These are phyloP conservation scores for Alternaria sp. DNA, from an alignment of 2,329 filamentous ascomycete species.

Conservation along the genomic window DNA sequence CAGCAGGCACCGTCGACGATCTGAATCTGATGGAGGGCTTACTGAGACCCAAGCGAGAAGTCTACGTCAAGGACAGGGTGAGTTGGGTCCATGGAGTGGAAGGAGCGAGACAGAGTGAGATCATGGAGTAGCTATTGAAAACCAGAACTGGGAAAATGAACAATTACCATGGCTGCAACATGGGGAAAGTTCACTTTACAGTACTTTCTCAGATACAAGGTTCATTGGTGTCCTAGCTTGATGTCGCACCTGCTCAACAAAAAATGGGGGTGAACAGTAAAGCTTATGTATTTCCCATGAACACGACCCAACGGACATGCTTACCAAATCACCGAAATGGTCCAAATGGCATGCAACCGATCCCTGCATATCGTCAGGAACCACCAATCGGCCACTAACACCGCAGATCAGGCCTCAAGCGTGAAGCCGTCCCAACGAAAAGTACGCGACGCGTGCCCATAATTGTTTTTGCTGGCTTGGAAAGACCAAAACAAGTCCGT, in stretches of 20 bases:
- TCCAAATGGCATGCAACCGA: not conserved
- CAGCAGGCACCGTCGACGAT: not conserved
- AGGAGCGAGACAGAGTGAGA: not conserved
- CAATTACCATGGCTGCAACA: not conserved
- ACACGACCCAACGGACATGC: not conserved
- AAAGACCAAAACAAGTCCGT: conserved; percentile 1
- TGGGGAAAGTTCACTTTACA: not conserved
- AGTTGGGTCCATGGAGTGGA: not conserved
- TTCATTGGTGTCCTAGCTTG: not conserved
- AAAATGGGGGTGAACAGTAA: not conserved
- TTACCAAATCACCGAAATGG: not conserved
- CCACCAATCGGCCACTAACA: not conserved
- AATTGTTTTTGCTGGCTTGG: not conserved
- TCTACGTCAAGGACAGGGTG: not conserved
- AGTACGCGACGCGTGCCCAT: not conserved
- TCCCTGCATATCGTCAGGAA: not conserved
- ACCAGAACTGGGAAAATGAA: not conserved
- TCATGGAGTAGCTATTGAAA: not conserved
- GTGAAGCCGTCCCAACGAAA: not conserved
- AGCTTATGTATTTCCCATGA: not conserved
- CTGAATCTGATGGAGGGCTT: not conserved
- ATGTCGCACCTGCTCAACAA: not conserved
- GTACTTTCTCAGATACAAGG: not conserved
- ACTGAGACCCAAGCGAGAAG: not conserved
- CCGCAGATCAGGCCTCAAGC: not conserved